Evolutionary conservation across 805 yeast species (phyloP).

Genomic region (Pichia eremophila): DNA sequence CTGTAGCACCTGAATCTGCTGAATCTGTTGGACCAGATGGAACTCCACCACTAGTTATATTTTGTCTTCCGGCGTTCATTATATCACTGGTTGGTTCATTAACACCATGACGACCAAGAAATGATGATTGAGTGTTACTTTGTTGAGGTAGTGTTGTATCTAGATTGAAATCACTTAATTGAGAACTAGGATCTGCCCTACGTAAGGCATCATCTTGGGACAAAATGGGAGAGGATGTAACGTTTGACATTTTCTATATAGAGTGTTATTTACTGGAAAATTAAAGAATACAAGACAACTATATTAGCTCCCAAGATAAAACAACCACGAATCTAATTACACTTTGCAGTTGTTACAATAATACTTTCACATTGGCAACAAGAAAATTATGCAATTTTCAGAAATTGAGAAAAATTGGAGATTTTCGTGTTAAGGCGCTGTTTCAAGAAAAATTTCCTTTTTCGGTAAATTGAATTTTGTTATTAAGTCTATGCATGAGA

Average conservation of each 20-base stretch:
- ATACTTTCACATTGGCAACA: not conserved
- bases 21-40: constrained; percentile 1
- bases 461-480: too few species aligned
- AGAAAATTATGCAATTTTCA: not conserved
- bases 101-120: constrained; percentile 8
- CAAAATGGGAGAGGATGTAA: constrained; percentile 23
- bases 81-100: constrained; percentile 5
- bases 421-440: too few species aligned
- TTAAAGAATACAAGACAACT: not conserved
- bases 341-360: not conserved
- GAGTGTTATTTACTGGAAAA: too few species aligned
- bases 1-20: not conserved
- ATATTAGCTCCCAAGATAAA: not conserved
- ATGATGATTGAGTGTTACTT: not conserved
- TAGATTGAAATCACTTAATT: constrained; percentile 18
- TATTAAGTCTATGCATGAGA: too few species aligned
- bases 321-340: too few species aligned
- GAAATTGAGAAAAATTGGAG: too few species aligned
- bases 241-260: not conserved
- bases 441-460: too few species aligned
- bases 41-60: not conserved
- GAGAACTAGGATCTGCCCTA: constrained; percentile 1
- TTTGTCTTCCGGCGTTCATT: not conserved
- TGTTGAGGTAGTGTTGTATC: constrained; percentile 3
- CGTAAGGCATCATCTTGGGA: constrained; percentile 6